Evolutionary conservation across 805 yeast genomes (phyloP).

Genomic region (Kluyveromyces wickerhamii): DNA sequence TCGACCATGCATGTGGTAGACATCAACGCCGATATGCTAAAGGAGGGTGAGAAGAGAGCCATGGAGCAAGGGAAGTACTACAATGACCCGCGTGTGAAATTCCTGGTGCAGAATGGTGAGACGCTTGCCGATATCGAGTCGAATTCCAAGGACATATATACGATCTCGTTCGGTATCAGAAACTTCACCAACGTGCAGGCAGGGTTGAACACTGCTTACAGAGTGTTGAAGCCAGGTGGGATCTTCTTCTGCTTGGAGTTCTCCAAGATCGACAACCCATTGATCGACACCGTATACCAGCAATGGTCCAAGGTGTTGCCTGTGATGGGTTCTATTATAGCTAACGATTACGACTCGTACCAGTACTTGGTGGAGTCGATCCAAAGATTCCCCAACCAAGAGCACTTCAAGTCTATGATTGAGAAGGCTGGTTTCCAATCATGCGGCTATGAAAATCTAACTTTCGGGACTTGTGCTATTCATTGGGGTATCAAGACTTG

Average conservation of each 20-base stretch:
- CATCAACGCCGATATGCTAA: constrained; percentile 92
- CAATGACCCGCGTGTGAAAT: constrained; percentile 52
- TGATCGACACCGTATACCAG: constrained; percentile 69
- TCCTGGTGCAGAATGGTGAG: constrained; percentile 91
- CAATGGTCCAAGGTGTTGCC: constrained; percentile 86
- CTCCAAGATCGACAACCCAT: constrained; percentile 77
- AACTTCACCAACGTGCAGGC: constrained; percentile 93
- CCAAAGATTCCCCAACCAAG: constrained; percentile 85
- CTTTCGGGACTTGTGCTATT: constrained; percentile 92
- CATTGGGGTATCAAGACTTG: constrained; percentile 89
- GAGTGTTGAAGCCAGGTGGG: constrained; percentile 96
- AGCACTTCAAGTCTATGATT: constrained; percentile 83
- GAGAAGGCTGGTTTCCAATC: constrained; percentile 94
- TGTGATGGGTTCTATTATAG: constrained; percentile 89
- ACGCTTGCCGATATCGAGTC: constrained; percentile 73
- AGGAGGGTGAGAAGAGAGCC: constrained; percentile 80
- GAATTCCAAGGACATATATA: constrained; percentile 87
- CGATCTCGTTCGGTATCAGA: constrained; percentile 95
- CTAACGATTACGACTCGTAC: constrained; percentile 92
- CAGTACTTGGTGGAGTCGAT: constrained; percentile 95
- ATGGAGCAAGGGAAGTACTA: constrained; percentile 48
- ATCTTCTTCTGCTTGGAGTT: constrained; percentile 94
- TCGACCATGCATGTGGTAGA: constrained; percentile 88
- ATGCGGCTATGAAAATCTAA: constrained; percentile 85
- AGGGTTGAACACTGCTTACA: constrained; percentile 89